Conservation (phyloP, 768 basidiomycete species). For the Mycena amicta region DNA sequence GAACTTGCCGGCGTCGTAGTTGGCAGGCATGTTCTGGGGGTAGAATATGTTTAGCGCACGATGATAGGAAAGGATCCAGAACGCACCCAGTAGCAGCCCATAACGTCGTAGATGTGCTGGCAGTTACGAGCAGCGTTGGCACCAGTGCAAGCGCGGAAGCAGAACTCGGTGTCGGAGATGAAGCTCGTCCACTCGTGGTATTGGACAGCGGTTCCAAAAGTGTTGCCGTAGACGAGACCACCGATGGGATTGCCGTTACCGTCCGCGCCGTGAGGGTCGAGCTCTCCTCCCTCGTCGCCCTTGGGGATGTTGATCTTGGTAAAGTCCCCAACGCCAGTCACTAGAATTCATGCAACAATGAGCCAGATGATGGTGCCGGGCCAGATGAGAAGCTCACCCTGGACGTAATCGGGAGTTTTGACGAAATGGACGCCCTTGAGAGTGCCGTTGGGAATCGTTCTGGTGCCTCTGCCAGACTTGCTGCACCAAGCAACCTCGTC, state of each 20-base stretch:
- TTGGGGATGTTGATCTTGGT: conserved; percentile 62
- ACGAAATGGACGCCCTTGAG: conserved; percentile 72
- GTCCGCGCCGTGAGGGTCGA: conserved; percentile 30
- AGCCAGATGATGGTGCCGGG: background rate
- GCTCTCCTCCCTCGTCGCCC: conserved; percentile 70
- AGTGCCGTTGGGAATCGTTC: conserved; percentile 69
- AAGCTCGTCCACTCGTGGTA: conserved; percentile 88
- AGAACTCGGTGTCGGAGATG: conserved; percentile 68
- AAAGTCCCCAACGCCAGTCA: conserved; percentile 67
- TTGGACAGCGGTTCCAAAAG: conserved; percentile 51
- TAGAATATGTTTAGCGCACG: background rate
- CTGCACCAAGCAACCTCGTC: conserved; percentile 77
- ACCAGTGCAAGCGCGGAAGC: conserved; percentile 72
- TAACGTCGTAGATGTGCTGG: conserved; percentile 78
- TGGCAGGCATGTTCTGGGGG: conserved; percentile 71
- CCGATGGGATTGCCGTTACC: conserved; percentile 61
- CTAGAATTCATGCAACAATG: conserved; percentile 16
- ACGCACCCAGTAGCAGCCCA: conserved; percentile 59
- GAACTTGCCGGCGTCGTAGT: conserved; percentile 61
- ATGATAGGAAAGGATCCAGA: background rate
- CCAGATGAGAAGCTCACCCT: conserved; percentile 52
- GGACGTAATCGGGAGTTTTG: conserved; percentile 65
- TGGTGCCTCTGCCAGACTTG: conserved; percentile 70
- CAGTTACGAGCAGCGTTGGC: conserved; percentile 60
- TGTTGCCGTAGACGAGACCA: conserved; percentile 69